Conservation (phyloP, 805 yeast species). For the Torulaspora franciscae region DNA sequence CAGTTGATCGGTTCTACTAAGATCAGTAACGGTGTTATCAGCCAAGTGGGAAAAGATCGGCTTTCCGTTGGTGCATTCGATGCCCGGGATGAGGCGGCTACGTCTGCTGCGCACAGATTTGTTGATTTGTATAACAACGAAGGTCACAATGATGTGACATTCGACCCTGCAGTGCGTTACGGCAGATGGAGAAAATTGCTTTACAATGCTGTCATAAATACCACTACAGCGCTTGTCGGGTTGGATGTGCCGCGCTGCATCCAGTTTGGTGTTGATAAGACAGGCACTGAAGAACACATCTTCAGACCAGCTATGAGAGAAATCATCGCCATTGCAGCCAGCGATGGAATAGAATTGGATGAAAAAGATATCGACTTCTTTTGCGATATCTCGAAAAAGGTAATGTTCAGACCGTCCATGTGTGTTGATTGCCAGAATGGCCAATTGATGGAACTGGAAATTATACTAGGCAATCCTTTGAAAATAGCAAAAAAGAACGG, state of each 20-base stretch:
- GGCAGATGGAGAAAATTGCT: slow-evolving; percentile 61
- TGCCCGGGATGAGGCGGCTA: slow-evolving; percentile 31
- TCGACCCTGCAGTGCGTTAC: slow-evolving; percentile 43
- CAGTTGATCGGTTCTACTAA: slow-evolving; percentile 59
- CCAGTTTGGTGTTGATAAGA: slow-evolving; percentile 39
- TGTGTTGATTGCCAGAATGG: slow-evolving; percentile 56
- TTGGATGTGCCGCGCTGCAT: slow-evolving; percentile 51
- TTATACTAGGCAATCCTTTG: slow-evolving; percentile 63
- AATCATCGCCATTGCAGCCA: slow-evolving; percentile 52
- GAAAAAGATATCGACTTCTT: slow-evolving; percentile 44
- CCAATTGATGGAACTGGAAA: slow-evolving; percentile 65
- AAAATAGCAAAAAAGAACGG: slow-evolving; percentile 43
- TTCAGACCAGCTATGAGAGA: slow-evolving; percentile 61
- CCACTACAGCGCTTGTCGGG: slow-evolving; percentile 53
- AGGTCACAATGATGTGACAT: slow-evolving; percentile 39
- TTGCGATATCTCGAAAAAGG: slow-evolving; percentile 49
- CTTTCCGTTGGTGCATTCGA: slow-evolving; percentile 51
- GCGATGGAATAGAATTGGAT: slow-evolving; percentile 53
- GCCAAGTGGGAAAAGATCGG: slow-evolving; percentile 49
- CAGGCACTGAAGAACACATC: slow-evolving; percentile 31
- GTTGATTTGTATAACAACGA: slow-evolving; percentile 42
- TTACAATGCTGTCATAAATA: slow-evolving; percentile 61
- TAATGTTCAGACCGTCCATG: slow-evolving; percentile 63
- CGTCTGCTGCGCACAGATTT: slow-evolving; percentile 36
- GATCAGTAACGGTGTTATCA: slow-evolving; percentile 41